Conservation (phyloP, 106 monocot species). For the Narthecium ossifragum region DNA sequence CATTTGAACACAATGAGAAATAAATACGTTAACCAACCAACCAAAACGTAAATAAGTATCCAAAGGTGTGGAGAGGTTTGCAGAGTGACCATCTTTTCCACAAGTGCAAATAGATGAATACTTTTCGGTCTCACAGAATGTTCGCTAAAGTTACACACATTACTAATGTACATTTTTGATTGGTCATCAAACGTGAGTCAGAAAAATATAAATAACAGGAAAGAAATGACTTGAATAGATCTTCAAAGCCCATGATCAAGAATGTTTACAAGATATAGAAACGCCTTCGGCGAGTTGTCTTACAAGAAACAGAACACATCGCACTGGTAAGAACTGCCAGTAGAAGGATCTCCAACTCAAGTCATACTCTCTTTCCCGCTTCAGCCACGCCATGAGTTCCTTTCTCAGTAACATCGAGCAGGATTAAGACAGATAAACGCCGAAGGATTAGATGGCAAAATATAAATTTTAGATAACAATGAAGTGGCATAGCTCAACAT, state of each 20-base stretch:
- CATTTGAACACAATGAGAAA: not conserved
- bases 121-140: too few species aligned
- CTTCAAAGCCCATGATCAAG: conserved; percentile 22
- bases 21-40: not conserved
- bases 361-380: too few species aligned
- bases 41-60: not conserved
- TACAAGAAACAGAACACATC: conserved; percentile 94
- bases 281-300: conserved; percentile 76
- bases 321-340: conserved; percentile 49
- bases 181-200: too few species aligned
- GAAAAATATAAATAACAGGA: not conserved
- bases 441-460: conserved; percentile 51
- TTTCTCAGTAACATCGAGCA: too few species aligned
- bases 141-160: too few species aligned
- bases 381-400: too few species aligned
- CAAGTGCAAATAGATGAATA: conserved; percentile 2
- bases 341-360: conserved; percentile 30
- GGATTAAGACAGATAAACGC: conserved; percentile 44
- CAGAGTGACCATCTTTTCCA: not conserved
- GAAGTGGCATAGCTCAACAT: conserved; percentile 41
- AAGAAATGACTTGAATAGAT: conserved; percentile 8
- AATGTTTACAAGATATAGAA: conserved; percentile 63
- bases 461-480: conserved; percentile 43
- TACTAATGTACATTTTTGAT: not conserved
- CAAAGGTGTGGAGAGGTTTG: not conserved